These are phyloP conservation scores for Pichia sp. DNA, from an alignment of 1,139 yeast species.

Conservation along the genomic window DNA sequence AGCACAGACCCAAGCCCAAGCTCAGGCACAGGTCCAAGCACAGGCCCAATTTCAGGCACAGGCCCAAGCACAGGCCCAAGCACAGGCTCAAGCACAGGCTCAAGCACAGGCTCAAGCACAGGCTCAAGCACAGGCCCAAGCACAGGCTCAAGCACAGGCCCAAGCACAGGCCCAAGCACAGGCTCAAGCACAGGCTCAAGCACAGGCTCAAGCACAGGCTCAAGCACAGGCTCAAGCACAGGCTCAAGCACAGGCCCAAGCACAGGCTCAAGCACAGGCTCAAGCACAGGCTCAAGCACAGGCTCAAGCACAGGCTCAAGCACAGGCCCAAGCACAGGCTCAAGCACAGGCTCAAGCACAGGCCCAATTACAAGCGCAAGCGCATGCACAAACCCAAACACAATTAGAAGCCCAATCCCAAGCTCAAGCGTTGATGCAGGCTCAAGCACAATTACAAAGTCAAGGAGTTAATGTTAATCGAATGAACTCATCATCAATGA, in stretches of 20 bases:
- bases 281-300: constrained; percentile 16
- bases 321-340: constrained; percentile 21
- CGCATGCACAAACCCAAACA: constrained; percentile 19
- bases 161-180: background rate
- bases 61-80: constrained; percentile 14
- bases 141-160: constrained; percentile 16
- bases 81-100: constrained; percentile 9
- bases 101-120: constrained; percentile 7
- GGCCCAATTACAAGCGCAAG: constrained; percentile 7
- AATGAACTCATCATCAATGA: constrained; percentile 27
- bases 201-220: constrained; percentile 5
- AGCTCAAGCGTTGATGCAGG: constrained; percentile 14
- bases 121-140: constrained; percentile 21
- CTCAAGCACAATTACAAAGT: constrained; percentile 8
- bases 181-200: constrained; percentile 13
- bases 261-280: constrained; percentile 19
- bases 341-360: constrained; percentile 18
- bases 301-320: constrained; percentile 8
- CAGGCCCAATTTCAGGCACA: constrained; percentile 19
- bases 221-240: constrained; percentile 21
- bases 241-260: constrained; percentile 6
- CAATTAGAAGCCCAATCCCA: constrained; percentile 20
- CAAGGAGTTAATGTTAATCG: constrained; percentile 16
- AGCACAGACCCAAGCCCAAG: constrained; percentile 21
- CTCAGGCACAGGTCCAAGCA: constrained; percentile 9